Evolutionary conservation across 2,329 filamentous ascomycete species (phyloP), one percentile per base, ranked within the genome.

Genomic region (Sclerotinia glacialis): DNA sequence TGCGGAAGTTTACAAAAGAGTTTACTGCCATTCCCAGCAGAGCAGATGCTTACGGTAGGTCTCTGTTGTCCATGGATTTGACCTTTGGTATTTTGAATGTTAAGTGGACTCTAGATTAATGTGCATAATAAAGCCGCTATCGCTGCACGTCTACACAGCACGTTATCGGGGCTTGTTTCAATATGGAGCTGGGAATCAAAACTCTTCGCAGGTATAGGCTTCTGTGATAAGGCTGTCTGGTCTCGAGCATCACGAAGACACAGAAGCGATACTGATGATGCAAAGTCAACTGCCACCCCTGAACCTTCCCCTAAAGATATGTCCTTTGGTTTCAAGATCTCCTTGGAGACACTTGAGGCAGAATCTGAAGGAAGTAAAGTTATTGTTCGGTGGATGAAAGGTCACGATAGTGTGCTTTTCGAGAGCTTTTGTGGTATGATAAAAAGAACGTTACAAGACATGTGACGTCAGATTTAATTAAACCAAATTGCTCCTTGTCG

Each of bases 351-450:
- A n/a, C 68, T 71, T 21, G 76, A 75, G 14, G 74, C 78, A 52
- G 74, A 76, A 47, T 74, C 77, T 21, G 76, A 80, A 3, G 76
- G 79, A 23, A 79, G 88, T 0, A 77, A 34, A 2, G 78, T 89
- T 5, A 71, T 78, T 5, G 80, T 90, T 64, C 82, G 90, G 42
- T 96, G 92, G 93, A 74, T 92, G 0, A 87, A 91, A 72, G 94
- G 95, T 0, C 81, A 82, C 7, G 90, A 96, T 71, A 80, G 84
- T 23, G 82, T 88, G 0, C 75, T 95, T 0, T 97, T 94, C 77
- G 91, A 96, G 78, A 97, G 93, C 75, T 92, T 99, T 69, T 89
- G 88, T 68, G 93, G 92, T 0, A 92, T 93, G 80, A 70, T 96
- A 54, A 90, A 87, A 76, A 80, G 84, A 46, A 65, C 52, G 31